A percentile compares a stretch with the other conserved stretches of the same genome.
These are phyloP conservation scores for Petrea volubilis DNA, from an alignment of 257 asterid species.

Conservation along the genomic window DNA sequence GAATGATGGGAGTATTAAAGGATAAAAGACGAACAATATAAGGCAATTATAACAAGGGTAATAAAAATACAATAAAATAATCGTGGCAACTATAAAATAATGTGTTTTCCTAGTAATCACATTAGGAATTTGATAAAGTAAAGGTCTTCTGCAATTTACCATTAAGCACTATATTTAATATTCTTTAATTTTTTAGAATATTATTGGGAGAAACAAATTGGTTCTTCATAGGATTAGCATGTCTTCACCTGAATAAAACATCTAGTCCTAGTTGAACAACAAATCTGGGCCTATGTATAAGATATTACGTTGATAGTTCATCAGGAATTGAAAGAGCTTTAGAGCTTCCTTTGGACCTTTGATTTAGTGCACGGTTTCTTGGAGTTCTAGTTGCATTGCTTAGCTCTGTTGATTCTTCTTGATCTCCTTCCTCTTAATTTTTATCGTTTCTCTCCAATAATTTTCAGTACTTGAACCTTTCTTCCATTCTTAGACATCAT, in stretches of 20 bases:
- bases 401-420: neutral
- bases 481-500: neutral
- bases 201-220: neutral
- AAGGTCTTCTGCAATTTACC: too few species aligned
- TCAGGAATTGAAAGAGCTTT: neutral
- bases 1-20: too few species aligned
- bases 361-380: neutral
- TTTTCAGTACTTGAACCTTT: neutral
- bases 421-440: neutral
- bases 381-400: neutral
- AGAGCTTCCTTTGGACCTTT: neutral
- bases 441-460: neutral
- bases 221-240: neutral
- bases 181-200: too few species aligned
- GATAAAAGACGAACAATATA: too few species aligned
- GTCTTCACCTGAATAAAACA: neutral
- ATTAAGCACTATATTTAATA: too few species aligned
- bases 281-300: neutral
- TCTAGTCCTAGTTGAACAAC: neutral
- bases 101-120: too few species aligned
- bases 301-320: neutral
- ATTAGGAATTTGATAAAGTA: too few species aligned
- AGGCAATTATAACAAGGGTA: too few species aligned
- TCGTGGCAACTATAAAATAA: too few species aligned
- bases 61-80: too few species aligned